Evolutionary conservation across 2,329 filamentous ascomycete species (phyloP), one percentile per base, ranked within the genome.

Genomic region (Nannizzia gypsea): DNA sequence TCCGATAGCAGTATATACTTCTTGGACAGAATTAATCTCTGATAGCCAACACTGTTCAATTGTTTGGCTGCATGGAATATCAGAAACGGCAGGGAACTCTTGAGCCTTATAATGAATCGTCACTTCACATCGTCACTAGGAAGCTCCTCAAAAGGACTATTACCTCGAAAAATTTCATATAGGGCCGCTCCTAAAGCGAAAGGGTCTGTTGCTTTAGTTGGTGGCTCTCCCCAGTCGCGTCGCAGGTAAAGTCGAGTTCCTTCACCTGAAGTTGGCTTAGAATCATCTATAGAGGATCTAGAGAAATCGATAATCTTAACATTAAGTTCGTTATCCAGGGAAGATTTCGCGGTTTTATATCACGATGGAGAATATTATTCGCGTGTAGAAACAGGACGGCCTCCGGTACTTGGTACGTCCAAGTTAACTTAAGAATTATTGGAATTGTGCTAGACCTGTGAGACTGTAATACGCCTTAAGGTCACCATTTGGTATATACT

Each of bases 271-370:
- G 65, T 59, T 40, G 67, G 59, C 59, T 63, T 58, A 13, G 65
- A 64, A 6, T 67, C 66, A 42, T 64, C 63, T 59, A 70, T 61
- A 28, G 72, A 68, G 4, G 70, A 71, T 48, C 72, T 71, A 50
- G 67, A 64, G 61, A 75, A 74, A 57, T 74, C 72, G 22, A 69
- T 69, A 58, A 77, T 72, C 58, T 68, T 67, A 59, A 75, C 66
- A 61, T 71, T 62, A 20, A 75, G 66, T 57, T 65, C 52, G 22
- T 64, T 62, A 62, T 75, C 71, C 17, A 76, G 62, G 76, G 65
- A 58, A 76, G 71, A 62, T 76, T 74, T 56, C 68, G 70, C 2
- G 73, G 72, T 62, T 71, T 69, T 31, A 76, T 65, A 62, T 77
- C 72, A 64, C 69, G 73, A 62, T 77, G 74, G 62, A 76, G 69